Evolutionary conservation across 1,284 basidiomycete genomes (phyloP), one percentile per base, ranked within the genome.

Genomic region (Ustilago cynodontis): DNA sequence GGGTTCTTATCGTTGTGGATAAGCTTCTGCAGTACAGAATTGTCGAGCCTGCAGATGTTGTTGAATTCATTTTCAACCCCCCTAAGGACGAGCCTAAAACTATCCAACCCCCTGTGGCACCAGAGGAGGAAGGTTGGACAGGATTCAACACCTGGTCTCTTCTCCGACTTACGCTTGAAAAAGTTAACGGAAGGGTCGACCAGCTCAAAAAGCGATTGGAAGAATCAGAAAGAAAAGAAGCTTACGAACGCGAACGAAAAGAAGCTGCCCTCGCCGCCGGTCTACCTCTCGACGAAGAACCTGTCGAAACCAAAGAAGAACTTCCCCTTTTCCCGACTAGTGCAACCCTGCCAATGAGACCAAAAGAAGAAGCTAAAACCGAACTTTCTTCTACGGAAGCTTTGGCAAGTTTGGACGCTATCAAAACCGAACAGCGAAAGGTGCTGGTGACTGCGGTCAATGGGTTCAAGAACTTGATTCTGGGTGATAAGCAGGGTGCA

Each of bases 11-110:
- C 81, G 95, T 98, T 6, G 91, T 96, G 73, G 97, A 98, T 89
- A 99, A 99, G 88, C 88, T 98, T 71, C 93, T 99, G 90, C 96
- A 99, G 87, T 99, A 99, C 87, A 93, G 97, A 82, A 93, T 99
- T 65, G 92, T 99, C 31, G 95, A 98, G 82, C 94, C 95, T 0
- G 90, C 92, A 16, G 95, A 99, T 82, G 92, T 98, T 18, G 91
- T 98, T 59, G 88, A 88, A 4, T 98, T 94, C 91, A 90, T 93
- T 18, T 98, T 99, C 86, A 88, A 14, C 20, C 69, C 77, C 9
- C 63, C 73, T 3, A 49, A 10, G n/a, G 65, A 65, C n/a, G 67
- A 76, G 20, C 71, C 65, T 3, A 35, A 24, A 2, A 35, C 60
- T 14, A 64, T 69, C 31, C 29, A 8, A 0, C 11, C 39, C 6